These are phyloP conservation scores for Bisporella sp. DNA, from an alignment of 2,329 filamentous ascomycete species.

Conservation along the genomic window DNA sequence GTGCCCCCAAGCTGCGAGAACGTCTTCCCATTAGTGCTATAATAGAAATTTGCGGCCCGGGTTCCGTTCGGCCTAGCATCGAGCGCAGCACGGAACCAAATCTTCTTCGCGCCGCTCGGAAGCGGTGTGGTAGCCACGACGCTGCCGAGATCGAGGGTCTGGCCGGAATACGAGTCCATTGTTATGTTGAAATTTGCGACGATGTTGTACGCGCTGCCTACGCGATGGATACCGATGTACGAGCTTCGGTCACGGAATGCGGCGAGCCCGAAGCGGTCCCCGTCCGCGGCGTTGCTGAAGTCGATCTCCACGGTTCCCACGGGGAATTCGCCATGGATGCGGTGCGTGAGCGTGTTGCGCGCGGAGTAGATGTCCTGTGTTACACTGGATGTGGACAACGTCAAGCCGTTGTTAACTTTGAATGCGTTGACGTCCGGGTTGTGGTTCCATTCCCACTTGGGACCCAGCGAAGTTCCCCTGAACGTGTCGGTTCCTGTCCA, in stretches of 20 bases:
- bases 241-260: conserved; percentile 47
- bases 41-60: conserved; percentile 31
- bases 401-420: conserved; percentile 36
- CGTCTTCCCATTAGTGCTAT: conserved; percentile 35
- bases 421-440: conserved; percentile 46
- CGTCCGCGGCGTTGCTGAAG: conserved; percentile 39
- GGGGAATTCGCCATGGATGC: conserved; percentile 38
- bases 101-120: conserved; percentile 8
- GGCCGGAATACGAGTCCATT: conserved; percentile 24
- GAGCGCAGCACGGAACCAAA: conserved; percentile 32
- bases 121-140: conserved; percentile 19
- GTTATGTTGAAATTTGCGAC: conserved; percentile 25
- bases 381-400: conserved; percentile 41
- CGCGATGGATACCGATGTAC: conserved; percentile 43
- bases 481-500: conserved; percentile 20
- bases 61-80: conserved; percentile 29
- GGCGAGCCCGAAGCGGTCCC: conserved; percentile 45
- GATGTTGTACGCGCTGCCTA: conserved; percentile 24
- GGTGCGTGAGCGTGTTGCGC: conserved; percentile 40
- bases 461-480: conserved; percentile 27
- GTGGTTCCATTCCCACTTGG: conserved; percentile 55
- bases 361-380: conserved; percentile 43
- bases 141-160: conserved; percentile 27
- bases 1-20: conserved; percentile 27
- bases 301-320: conserved; percentile 43